A percentile compares a stretch with the other conserved stretches of the same genome.
Evolutionary conservation across 176 grass and related monocot species (phyloP).

Genomic region (Eragrostis curvula): DNA sequence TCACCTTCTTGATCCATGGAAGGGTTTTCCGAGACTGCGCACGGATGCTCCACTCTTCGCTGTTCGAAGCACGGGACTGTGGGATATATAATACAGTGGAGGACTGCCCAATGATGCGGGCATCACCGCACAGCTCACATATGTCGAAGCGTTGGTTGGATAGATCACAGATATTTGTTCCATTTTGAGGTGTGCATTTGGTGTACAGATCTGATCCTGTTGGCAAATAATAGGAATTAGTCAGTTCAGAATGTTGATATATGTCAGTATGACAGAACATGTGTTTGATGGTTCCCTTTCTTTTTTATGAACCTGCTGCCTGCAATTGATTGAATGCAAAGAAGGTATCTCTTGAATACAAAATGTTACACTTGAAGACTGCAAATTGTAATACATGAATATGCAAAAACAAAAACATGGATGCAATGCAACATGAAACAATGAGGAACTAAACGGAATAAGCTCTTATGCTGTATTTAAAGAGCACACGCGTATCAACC

Average conservation of each 20-base stretch:
- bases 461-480: background rate
- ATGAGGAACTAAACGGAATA: slow-evolving; percentile 1
- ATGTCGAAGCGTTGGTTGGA: slow-evolving; percentile 49
- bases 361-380: background rate
- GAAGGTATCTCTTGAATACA: background rate
- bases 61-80: background rate
- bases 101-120: slow-evolving; percentile 51
- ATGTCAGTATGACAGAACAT: background rate
- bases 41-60: slow-evolving; percentile 53
- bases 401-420: background rate
- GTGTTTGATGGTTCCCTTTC: background rate
- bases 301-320: background rate
- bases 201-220: slow-evolving; percentile 46
- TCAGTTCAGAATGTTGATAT: slow-evolving; percentile 1
- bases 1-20: slow-evolving; percentile 65
- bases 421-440: background rate
- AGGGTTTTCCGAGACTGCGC: slow-evolving; percentile 57
- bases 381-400: background rate
- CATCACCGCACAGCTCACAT: slow-evolving; percentile 60
- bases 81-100: slow-evolving; percentile 49
- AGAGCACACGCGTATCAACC: background rate
- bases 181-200: slow-evolving; percentile 41
- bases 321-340: background rate
- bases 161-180: slow-evolving; percentile 39
- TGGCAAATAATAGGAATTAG: background rate